Evolutionary conservation across 202 grass and related monocot genomes (phyloP), one percentile per base, ranked within the genome.

Genomic region (Bolboschoenoplectus hybrid): DNA sequence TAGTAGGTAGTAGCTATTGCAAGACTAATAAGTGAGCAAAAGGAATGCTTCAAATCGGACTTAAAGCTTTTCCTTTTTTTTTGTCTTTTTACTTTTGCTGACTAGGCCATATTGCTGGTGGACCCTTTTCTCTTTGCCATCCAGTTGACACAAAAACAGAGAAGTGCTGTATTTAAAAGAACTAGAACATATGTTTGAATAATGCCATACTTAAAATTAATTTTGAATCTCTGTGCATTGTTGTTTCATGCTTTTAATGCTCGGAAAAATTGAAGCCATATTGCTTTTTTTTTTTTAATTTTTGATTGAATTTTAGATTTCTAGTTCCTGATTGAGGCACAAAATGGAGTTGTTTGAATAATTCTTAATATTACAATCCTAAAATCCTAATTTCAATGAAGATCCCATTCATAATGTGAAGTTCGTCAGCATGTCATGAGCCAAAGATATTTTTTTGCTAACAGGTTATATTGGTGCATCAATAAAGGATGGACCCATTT

Each of bases 381-480:
- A 46, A 36, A 34, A 19, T 74, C 2, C 40, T 72, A 26, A 26
- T 72, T 71, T 44, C 9, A 9, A 32, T 34, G n/a, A 74, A 32
- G 9, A 45, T 74, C 45, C 71, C 12, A 13, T 20, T 74, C 20
- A 51, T 34, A 51, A 34, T 20, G 44, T 46, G 7, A 20, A 73
- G 17, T 20, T 73, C 9, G 44, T 7, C 6, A 73, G 69, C 44
- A 11, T 49, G 44, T 20, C 74, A 55, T 10, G 2, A 58, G 52
- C 40, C 13, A 56, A 38, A 52, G 2, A 11, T 81, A 82, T 86
- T 20, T 72, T 47, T 73, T 86, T 85, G 4, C 57, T 84, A 10
- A 44, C 71, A 99, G 97, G 97, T 66, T 99, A 99, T 86, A 91
- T 96, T 83, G 73, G 80, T 6, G 55, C 90, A 81, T 87, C 93